Percentiles rank a stretch among this genome's conserved stretches.
phyloP scores from a whole-genome alignment of 148 eudicot species.

The Camellia sinensis region DNA sequence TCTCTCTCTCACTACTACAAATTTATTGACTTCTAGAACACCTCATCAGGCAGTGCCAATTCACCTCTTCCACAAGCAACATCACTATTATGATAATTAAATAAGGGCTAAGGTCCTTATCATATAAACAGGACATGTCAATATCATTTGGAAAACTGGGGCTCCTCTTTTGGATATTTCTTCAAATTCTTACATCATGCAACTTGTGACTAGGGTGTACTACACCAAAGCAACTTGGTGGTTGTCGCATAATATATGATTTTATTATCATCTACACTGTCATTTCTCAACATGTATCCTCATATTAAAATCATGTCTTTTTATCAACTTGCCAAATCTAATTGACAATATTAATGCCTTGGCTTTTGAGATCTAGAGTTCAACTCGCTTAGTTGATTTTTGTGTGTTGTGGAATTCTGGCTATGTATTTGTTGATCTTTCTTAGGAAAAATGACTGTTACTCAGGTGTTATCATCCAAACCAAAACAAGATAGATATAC shows the following conservation, averaged over 20 bases:
- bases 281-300: not conserved
- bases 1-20: not conserved
- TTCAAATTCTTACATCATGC: slow-evolving; percentile 4
- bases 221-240: not conserved
- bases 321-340: no score
- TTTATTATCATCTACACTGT: not conserved
- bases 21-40: not conserved
- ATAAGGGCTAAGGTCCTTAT: slow-evolving; percentile 5
- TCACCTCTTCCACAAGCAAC: not conserved
- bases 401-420: no score
- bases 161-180: slow-evolving; percentile 1
- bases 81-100: not conserved
- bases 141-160: slow-evolving; percentile 9
- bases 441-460: no score
- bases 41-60: not conserved
- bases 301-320: not conserved
- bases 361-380: no score
- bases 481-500: not conserved
- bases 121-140: slow-evolving; percentile 13
- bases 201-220: not conserved
- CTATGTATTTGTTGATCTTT: no score
- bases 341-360: no score
- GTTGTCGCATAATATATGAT: not conserved
- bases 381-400: no score
- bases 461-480: not conserved